Percentiles rank a stretch among this genome's conserved stretches.
These are phyloP conservation scores for Penicillium brevicompactum DNA, from an alignment of 2,329 filamentous ascomycete species.

Conservation along the genomic window DNA sequence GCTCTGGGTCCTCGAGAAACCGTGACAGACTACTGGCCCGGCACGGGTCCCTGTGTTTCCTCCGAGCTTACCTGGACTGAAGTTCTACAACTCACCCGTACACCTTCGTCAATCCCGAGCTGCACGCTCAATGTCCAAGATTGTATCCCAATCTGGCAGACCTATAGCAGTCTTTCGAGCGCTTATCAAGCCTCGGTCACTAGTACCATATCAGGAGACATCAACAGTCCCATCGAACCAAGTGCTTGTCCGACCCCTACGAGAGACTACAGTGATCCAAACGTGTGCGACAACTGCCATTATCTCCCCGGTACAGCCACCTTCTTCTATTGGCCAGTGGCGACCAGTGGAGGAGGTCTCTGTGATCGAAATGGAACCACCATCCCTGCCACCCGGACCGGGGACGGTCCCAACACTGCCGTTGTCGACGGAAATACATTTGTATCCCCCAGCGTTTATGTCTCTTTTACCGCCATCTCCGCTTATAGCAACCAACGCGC, in stretches of 20 bases:
- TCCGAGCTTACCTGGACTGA: slow-evolving; percentile 2
- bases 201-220: slow-evolving; percentile 17
- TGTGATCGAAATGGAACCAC: slow-evolving; percentile 24
- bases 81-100: slow-evolving; percentile 10
- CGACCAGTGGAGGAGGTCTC: slow-evolving; percentile 22
- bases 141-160: slow-evolving; percentile 26
- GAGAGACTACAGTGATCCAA: slow-evolving; percentile 16
- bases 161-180: slow-evolving; percentile 14
- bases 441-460: slow-evolving; percentile 23
- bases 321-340: slow-evolving; percentile 29
- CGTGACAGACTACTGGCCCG: slow-evolving; percentile 21
- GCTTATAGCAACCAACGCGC: slow-evolving; percentile 23
- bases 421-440: slow-evolving; percentile 22
- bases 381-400: slow-evolving; percentile 14
- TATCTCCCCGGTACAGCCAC: slow-evolving; percentile 24
- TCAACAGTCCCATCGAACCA: slow-evolving; percentile 20
- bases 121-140: slow-evolving; percentile 19
- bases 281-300: slow-evolving; percentile 24
- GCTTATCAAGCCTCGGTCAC: slow-evolving; percentile 9
- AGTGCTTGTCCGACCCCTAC: slow-evolving; percentile 13
- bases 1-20: slow-evolving; percentile 21
- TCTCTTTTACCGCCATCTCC: slow-evolving; percentile 27
- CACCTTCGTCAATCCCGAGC: slow-evolving; percentile 5
- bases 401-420: slow-evolving; percentile 20
- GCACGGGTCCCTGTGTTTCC: slow-evolving; percentile 18